Evolutionary conservation across 331 rosid genomes (phyloP).

Genomic region (Quercus phellos): DNA sequence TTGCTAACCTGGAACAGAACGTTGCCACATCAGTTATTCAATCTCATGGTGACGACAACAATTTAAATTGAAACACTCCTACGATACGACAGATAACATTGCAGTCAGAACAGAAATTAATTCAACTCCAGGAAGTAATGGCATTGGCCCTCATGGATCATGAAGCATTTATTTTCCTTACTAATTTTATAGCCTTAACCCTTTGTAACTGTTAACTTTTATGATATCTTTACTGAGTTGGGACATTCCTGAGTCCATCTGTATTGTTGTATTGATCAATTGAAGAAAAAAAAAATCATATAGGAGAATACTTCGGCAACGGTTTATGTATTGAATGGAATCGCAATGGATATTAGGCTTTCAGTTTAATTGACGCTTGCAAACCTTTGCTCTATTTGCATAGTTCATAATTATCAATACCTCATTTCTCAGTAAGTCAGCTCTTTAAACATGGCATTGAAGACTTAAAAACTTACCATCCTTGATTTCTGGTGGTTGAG

Average conservation of each 20-base stretch:
- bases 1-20: slow-evolving; percentile 55
- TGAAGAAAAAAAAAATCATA: slow-evolving; percentile 3
- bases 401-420: not conserved
- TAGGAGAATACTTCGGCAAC: slow-evolving; percentile 7
- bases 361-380: not conserved
- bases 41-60: slow-evolving; percentile 26
- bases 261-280: slow-evolving; percentile 9
- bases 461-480: too few relatives aligned
- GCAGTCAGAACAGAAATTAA: slow-evolving; percentile 30
- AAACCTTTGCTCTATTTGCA: too few relatives aligned
- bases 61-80: slow-evolving; percentile 15
- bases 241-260: slow-evolving; percentile 3
- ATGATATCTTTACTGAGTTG: slow-evolving; percentile 13
- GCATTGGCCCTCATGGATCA: slow-evolving; percentile 26
- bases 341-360: not conserved
- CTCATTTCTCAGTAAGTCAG: not conserved
- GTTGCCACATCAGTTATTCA: not conserved
- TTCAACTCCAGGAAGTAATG: slow-evolving; percentile 22
- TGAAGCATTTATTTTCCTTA: slow-evolving; percentile 35
- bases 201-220: slow-evolving; percentile 12
- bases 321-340: not conserved
- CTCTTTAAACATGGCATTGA: too few relatives aligned
- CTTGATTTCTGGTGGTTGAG: too few relatives aligned
- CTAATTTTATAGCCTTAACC: slow-evolving; percentile 47
- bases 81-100: slow-evolving; percentile 9